Evolutionary conservation across 352 stramenopile species (phyloP).

Genomic region (Phytophthora pinifolia): DNA sequence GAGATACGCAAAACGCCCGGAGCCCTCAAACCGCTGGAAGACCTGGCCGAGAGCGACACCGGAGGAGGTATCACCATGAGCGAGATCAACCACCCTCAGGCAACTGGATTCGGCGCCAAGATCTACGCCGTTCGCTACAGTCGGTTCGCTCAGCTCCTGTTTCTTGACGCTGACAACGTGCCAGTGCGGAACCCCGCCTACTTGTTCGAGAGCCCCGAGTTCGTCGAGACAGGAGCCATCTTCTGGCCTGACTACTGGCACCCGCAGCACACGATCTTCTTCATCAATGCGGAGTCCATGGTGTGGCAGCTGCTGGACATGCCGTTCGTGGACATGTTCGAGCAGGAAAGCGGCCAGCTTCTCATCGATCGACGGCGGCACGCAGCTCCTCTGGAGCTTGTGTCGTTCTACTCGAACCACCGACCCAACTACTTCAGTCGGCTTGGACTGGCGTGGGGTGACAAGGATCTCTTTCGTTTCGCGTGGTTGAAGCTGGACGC

Average conservation of each 20-base stretch:
- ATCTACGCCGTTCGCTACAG: slow-evolving; percentile 60
- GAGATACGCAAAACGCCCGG: slow-evolving; percentile 16
- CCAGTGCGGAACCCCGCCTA: slow-evolving; percentile 56
- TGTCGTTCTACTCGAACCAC: slow-evolving; percentile 55
- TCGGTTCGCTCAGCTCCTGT: slow-evolving; percentile 58
- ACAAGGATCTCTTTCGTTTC: slow-evolving; percentile 73
- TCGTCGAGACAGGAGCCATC: slow-evolving; percentile 37
- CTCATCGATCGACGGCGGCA: slow-evolving; percentile 44
- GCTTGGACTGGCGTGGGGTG: slow-evolving; percentile 52
- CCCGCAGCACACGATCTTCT: slow-evolving; percentile 59
- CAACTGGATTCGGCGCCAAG: slow-evolving; percentile 43
- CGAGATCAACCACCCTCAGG: slow-evolving; percentile 15
- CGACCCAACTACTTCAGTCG: slow-evolving; percentile 48
- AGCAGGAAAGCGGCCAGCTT: slow-evolving; percentile 70
- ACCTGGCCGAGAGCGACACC: slow-evolving; percentile 13
- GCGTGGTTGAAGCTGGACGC: slow-evolving; percentile 35
- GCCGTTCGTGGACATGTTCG: slow-evolving; percentile 66
- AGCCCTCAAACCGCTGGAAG: slow-evolving; percentile 16
- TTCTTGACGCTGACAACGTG: slow-evolving; percentile 66
- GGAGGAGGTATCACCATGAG: slow-evolving; percentile 36
- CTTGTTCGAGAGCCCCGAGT: slow-evolving; percentile 52
- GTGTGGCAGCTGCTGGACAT: slow-evolving; percentile 61
- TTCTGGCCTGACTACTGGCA: slow-evolving; percentile 80
- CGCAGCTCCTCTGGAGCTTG: slow-evolving; percentile 40
- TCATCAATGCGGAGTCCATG: slow-evolving; percentile 49